Percentiles rank a stretch among this genome's conserved stretches.
These are phyloP conservation scores for Leishmania braziliensis DNA, from an alignment of 208 protist genomes.

Conservation along the genomic window DNA sequence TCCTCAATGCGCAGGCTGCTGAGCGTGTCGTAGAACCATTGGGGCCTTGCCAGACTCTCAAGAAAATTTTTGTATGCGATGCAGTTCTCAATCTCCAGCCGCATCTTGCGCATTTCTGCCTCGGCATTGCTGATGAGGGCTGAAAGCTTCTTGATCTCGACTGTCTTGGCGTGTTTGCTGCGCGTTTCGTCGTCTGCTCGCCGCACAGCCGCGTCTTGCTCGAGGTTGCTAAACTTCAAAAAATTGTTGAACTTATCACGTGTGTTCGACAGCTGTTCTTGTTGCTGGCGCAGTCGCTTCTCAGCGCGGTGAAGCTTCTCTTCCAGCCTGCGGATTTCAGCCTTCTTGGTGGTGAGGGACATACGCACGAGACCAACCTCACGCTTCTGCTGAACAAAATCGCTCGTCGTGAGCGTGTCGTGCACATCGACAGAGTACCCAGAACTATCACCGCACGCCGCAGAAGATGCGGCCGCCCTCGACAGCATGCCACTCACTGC, in stretches of 20 bases:
- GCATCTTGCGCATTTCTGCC: slow-evolving; percentile 90
- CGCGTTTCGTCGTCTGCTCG: slow-evolving; percentile 92
- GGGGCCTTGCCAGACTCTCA: slow-evolving; percentile 84
- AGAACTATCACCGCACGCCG: background rate
- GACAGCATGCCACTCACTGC: background rate
- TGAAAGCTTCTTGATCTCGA: slow-evolving; percentile 96
- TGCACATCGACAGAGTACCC: slow-evolving; percentile 18
- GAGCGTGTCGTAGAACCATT: slow-evolving; percentile 86
- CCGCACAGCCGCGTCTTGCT: slow-evolving; percentile 95
- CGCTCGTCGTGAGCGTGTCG: slow-evolving; percentile 57
- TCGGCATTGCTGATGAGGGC: slow-evolving; percentile 87
- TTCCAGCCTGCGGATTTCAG: slow-evolving; percentile 95
- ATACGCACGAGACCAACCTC: slow-evolving; percentile 96
- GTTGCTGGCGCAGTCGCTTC: slow-evolving; percentile 89
- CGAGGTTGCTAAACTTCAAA: slow-evolving; percentile 95
- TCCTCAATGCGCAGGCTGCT: slow-evolving; percentile 69
- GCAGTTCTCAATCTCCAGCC: slow-evolving; percentile 93
- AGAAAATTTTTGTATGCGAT: slow-evolving; percentile 93
- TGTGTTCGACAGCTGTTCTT: slow-evolving; percentile 93
- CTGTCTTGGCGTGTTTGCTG: slow-evolving; percentile 91
- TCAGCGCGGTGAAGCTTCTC: slow-evolving; percentile 91
- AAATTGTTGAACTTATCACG: slow-evolving; percentile 95
- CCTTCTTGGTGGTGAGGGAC: slow-evolving; percentile 92
- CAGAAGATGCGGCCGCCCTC: background rate
- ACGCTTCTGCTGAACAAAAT: slow-evolving; percentile 94